A percentile compares a stretch with the other conserved stretches of the same genome.
phyloP scores from a whole-genome alignment of 2,329 filamentous ascomycete genomes.

The Diplodia corticola region DNA sequence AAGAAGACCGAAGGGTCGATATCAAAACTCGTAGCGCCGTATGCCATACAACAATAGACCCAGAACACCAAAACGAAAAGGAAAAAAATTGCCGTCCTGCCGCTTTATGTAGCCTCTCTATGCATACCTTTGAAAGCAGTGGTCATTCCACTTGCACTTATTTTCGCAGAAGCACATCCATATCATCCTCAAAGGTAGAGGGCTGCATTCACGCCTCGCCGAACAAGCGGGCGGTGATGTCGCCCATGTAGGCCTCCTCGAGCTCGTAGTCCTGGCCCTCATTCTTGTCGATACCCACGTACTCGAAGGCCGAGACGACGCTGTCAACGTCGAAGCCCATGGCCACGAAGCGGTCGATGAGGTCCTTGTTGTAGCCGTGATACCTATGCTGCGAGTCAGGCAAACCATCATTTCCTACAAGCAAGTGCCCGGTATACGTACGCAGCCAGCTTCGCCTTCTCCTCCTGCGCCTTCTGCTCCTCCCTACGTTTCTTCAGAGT shows the following conservation, averaged over 20 bases:
- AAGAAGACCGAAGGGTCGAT: background rate
- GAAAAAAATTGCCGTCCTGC: background rate
- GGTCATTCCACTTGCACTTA: background rate
- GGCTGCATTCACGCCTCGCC: constrained; percentile 62
- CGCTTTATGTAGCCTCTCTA: constrained; percentile 8
- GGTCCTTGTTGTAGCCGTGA: constrained; percentile 79
- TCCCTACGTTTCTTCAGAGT: constrained; percentile 58
- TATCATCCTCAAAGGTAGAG: background rate
- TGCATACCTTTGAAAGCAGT: background rate
- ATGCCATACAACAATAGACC: background rate
- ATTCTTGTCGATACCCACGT: constrained; percentile 76
- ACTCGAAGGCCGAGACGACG: constrained; percentile 83
- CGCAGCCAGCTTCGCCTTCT: constrained; percentile 57
- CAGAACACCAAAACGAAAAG: background rate
- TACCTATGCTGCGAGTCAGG: constrained; percentile 59
- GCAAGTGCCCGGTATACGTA: constrained; percentile 36
- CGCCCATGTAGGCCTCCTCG: constrained; percentile 88
- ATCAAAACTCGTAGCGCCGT: background rate
- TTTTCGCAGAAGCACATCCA: background rate
- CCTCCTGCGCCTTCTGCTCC: constrained; percentile 59
- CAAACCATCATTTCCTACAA: too few species aligned
- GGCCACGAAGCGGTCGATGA: constrained; percentile 78
- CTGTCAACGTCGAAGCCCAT: constrained; percentile 91
- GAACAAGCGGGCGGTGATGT: constrained; percentile 81
- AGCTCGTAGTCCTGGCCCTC: constrained; percentile 78